Conservation (phyloP, 2,329 filamentous ascomycete species). For the Alternaria brassicicola region DNA sequence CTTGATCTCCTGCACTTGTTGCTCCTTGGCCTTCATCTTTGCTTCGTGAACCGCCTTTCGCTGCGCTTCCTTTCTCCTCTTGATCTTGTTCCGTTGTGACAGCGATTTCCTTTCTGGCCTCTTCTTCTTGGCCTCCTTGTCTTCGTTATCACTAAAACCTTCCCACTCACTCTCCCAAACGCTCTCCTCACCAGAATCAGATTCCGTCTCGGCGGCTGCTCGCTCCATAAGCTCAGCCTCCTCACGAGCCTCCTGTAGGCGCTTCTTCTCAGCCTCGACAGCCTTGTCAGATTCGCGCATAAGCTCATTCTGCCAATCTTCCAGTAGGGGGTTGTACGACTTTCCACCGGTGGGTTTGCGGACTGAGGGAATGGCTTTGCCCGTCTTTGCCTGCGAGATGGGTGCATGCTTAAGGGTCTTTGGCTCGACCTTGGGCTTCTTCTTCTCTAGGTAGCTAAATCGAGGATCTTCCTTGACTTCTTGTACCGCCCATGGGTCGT, state of each 20-base stretch:
- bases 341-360: constrained; percentile 78
- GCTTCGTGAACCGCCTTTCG: constrained; percentile 75
- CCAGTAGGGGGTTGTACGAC: constrained; percentile 90
- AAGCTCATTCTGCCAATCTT: constrained; percentile 81
- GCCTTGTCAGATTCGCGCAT: constrained; percentile 77
- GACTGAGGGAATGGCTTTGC: constrained; percentile 79
- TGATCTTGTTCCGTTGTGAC: constrained; percentile 83
- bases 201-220: constrained; percentile 73
- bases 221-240: constrained; percentile 72
- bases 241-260: constrained; percentile 69
- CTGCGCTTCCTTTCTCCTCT: constrained; percentile 87
- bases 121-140: constrained; percentile 71
- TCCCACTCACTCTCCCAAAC: constrained; percentile 89
- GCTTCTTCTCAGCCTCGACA: constrained; percentile 77
- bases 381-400: constrained; percentile 80
- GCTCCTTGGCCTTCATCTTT: constrained; percentile 73
- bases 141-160: constrained; percentile 56
- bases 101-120: constrained; percentile 84
- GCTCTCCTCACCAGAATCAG: constrained; percentile 82
- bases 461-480: constrained; percentile 57
- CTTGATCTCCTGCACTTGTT: constrained; percentile 74
- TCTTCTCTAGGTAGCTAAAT: constrained; percentile 71
- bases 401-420: constrained; percentile 76
- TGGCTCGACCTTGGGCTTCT: constrained; percentile 72
- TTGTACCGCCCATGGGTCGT: constrained; percentile 78